Evolutionary conservation across 2,329 filamentous ascomycete genomes (phyloP).

Genomic region (Talaromyces sp.): DNA sequence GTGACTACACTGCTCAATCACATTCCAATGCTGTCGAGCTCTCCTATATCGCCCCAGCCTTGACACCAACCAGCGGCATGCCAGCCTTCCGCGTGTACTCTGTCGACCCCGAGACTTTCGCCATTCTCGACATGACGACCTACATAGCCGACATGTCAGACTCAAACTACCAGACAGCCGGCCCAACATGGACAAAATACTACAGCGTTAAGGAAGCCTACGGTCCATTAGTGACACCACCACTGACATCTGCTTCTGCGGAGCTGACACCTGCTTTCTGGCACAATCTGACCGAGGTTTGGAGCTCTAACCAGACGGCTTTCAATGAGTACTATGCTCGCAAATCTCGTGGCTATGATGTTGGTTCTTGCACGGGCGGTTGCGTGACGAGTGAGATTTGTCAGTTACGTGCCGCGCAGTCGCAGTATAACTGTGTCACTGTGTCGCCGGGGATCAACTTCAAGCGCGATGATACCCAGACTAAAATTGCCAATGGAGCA

Average conservation of each 20-base stretch:
- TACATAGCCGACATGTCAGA: constrained; percentile 55
- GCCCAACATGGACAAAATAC: constrained; percentile 53
- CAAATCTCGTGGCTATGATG: constrained; percentile 48
- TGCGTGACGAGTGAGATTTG: constrained; percentile 51
- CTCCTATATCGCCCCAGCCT: constrained; percentile 55
- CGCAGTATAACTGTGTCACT: constrained; percentile 53
- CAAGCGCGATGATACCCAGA: constrained; percentile 12
- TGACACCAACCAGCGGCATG: constrained; percentile 56
- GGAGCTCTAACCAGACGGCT: constrained; percentile 43
- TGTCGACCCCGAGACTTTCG: constrained; percentile 57
- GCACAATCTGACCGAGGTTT: constrained; percentile 54
- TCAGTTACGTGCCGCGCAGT: constrained; percentile 49
- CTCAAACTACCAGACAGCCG: constrained; percentile 45
- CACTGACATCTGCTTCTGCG: constrained; percentile 35
- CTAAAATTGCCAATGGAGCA: not conserved
- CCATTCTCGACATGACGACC: constrained; percentile 52
- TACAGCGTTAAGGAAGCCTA: constrained; percentile 58
- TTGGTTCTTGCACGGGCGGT: constrained; percentile 39
- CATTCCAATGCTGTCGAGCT: constrained; percentile 47
- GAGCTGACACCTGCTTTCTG: constrained; percentile 57
- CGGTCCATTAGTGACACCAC: constrained; percentile 45
- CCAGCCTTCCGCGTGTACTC: constrained; percentile 59
- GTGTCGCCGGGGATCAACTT: constrained; percentile 39
- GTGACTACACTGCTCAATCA: constrained; percentile 45
- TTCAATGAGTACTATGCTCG: constrained; percentile 50